Base-by-base conservation (phyloP, 2,329 filamentous ascomycete genomes). In the Colletotrichum sp. region DNA sequence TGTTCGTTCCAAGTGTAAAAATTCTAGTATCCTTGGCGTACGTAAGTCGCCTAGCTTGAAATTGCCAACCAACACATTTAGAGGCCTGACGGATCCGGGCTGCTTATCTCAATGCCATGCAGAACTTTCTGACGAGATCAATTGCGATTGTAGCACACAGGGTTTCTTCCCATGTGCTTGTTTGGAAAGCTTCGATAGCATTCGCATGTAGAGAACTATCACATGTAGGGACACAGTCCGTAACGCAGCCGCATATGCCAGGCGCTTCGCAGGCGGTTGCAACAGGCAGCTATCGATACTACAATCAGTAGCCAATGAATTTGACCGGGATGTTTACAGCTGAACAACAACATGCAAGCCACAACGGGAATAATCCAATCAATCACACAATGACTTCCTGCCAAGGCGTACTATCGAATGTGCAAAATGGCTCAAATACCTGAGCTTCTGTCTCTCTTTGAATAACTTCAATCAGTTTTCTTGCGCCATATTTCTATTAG, bases 131-230 rank as follows among this genome's bases (percentile, higher is more conserved):
- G 44, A 7, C n/a, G 44, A 12, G 2, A 49, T 7, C 44, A n/a
- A 49, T 11, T n/a, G n/a, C 44, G 6, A 1, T 8, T 49, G 44
- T 12, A n/a, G 9, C 0, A 49, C 19, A 1, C 1, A 12, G 1
- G 1, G 0, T 49, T 49, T 12, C 9, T 12, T 49, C 8, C 19
- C 19, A n/a, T 22, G 3, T 4, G 8, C 39, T 3, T n/a, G 9
- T n/a, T 49, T 49, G 8, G 1, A 7, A n/a, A 49, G 3, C 39
- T 49, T n/a, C 9, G 44, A 49, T 49, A 19, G n/a, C 4, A 49
- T 7, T 49, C 11, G 5, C 15, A 22, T 1, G 3, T 22, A 22
- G 9, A 0, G 0, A n/a, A 7, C 0, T 13, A 6, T 0, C 3
- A 22, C 11, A 13, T 49, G n/a, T n/a, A 5, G 8, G 1, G 8